Conservation (phyloP, 2,329 filamentous ascomycete genomes). For the Penicillium griseofulvum region DNA sequence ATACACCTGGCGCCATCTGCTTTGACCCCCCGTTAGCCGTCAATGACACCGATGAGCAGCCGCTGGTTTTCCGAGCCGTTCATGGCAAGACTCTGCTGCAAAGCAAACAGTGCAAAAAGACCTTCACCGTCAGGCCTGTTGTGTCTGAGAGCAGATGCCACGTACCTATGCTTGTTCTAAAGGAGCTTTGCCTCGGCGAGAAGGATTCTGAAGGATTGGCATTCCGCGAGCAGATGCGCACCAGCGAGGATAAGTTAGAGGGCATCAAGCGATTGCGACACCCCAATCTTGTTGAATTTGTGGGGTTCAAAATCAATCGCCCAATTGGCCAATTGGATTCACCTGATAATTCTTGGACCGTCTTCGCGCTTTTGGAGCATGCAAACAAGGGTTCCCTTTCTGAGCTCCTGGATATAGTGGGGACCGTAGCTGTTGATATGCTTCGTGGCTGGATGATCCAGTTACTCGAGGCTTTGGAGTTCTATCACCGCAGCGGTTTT, state of each 20-base stretch:
- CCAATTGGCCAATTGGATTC: slow-evolving; percentile 41
- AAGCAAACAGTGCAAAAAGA: slow-evolving; percentile 63
- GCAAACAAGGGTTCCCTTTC: slow-evolving; percentile 79
- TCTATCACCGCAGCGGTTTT: slow-evolving; percentile 79
- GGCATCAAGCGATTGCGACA: slow-evolving; percentile 72
- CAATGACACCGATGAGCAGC: slow-evolving; percentile 62
- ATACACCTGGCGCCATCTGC: slow-evolving; percentile 37
- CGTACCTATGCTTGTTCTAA: slow-evolving; percentile 67
- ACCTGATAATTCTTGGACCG: slow-evolving; percentile 59
- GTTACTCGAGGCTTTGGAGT: slow-evolving; percentile 82
- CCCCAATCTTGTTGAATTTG: slow-evolving; percentile 71
- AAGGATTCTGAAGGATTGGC: slow-evolving; percentile 58
- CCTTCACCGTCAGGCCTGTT: slow-evolving; percentile 68
- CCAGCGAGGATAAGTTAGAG: slow-evolving; percentile 73
- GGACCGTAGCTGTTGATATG: slow-evolving; percentile 68
- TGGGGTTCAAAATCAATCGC: slow-evolving; percentile 77
- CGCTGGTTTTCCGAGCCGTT: slow-evolving; percentile 67
- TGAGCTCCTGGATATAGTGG: slow-evolving; percentile 77
- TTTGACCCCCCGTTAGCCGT: slow-evolving; percentile 52
- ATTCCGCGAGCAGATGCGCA: slow-evolving; percentile 73
- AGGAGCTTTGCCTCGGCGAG: slow-evolving; percentile 63
- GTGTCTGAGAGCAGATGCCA: slow-evolving; percentile 55
- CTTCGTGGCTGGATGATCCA: slow-evolving; percentile 89
- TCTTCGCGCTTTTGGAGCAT: slow-evolving; percentile 72
- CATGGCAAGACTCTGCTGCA: slow-evolving; percentile 66